Percentiles rank a stretch among this genome's conserved stretches.
phyloP scores from a whole-genome alignment of 148 eudicot species.

The Suaeda aralocaspica region DNA sequence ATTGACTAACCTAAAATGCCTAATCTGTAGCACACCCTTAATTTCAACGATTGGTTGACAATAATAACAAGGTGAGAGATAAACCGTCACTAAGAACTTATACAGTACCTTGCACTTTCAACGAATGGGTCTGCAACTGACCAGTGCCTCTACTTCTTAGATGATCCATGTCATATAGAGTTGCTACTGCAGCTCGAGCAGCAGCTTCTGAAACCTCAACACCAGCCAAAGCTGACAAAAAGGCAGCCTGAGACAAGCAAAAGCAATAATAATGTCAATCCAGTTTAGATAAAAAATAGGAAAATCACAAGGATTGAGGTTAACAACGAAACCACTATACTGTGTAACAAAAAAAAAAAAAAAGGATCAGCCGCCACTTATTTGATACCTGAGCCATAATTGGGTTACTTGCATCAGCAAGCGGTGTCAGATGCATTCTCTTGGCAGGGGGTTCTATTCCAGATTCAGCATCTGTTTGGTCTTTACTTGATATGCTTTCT shows the following conservation, averaged over 20 bases:
- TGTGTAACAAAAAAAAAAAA: background rate
- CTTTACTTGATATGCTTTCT: slow-evolving; percentile 30
- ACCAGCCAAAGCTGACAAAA: slow-evolving; percentile 89
- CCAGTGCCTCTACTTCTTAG: slow-evolving; percentile 30
- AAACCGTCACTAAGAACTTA: background rate
- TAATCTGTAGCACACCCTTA: background rate
- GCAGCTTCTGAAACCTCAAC: slow-evolving; percentile 82
- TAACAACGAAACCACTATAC: background rate
- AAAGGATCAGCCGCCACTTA: background rate
- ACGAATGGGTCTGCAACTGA: slow-evolving; percentile 23
- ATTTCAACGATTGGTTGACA: background rate
- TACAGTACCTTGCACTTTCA: slow-evolving; percentile 51
- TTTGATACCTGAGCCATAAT: slow-evolving; percentile 85
- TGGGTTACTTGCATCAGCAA: slow-evolving; percentile 95
- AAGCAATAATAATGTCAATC: background rate
- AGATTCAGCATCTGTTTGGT: slow-evolving; percentile 32
- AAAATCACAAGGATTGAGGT: background rate
- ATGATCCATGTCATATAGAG: slow-evolving; percentile 41
- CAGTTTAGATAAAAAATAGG: background rate
- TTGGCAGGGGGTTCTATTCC: slow-evolving; percentile 43
- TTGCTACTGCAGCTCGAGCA: slow-evolving; percentile 71
- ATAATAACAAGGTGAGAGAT: background rate
- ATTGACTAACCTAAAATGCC: background rate
- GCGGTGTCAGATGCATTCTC: slow-evolving; percentile 66
- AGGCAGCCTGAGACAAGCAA: slow-evolving; percentile 66